Percentiles rank a stretch among this genome's conserved stretches.
Evolutionary conservation across 2,329 filamentous ascomycete species (phyloP).

Genomic region (Hypoxylon sp.): DNA sequence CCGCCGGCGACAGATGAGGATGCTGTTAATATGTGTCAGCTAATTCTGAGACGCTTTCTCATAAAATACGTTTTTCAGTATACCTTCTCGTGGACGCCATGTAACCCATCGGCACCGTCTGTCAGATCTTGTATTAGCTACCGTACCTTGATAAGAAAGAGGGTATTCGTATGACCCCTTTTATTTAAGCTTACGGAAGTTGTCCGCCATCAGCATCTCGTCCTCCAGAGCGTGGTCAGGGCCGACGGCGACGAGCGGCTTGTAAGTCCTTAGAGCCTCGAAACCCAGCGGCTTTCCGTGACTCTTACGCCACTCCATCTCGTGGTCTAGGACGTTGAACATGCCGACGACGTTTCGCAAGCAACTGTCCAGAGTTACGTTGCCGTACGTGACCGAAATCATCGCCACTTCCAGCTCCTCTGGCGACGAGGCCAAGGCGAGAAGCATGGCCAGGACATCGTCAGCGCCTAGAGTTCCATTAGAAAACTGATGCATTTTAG

Average conservation of each 20-base stretch:
- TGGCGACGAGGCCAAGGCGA: constrained; percentile 81
- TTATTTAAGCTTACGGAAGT: constrained; percentile 74
- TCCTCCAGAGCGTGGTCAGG: constrained; percentile 86
- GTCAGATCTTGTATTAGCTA: constrained; percentile 19
- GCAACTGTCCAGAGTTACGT: constrained; percentile 87
- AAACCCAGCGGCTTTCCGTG: constrained; percentile 75
- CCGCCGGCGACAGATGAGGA: constrained; percentile 76
- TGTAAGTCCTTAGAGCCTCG: constrained; percentile 72
- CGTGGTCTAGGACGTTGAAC: constrained; percentile 91
- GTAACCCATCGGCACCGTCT: constrained; percentile 81
- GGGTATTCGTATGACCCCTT: too few relatives aligned
- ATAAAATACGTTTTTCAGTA: constrained; percentile 29
- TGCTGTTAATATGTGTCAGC: constrained; percentile 55
- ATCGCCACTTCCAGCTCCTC: constrained; percentile 88
- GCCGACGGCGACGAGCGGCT: constrained; percentile 86
- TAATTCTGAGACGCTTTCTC: neutral
- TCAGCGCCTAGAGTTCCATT: constrained; percentile 71
- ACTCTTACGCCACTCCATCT: constrained; percentile 81
- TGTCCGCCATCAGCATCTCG: constrained; percentile 79
- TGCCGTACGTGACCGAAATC: constrained; percentile 91
- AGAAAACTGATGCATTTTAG: neutral
- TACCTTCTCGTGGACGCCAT: constrained; percentile 72
- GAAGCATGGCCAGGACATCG: constrained; percentile 86
- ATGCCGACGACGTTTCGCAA: constrained; percentile 87
- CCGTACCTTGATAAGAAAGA: neutral